Percentiles rank a stretch among this genome's conserved stretches.
phyloP scores from a whole-genome alignment of 768 basidiomycete species.

The Chalciporus piperatus region DNA sequence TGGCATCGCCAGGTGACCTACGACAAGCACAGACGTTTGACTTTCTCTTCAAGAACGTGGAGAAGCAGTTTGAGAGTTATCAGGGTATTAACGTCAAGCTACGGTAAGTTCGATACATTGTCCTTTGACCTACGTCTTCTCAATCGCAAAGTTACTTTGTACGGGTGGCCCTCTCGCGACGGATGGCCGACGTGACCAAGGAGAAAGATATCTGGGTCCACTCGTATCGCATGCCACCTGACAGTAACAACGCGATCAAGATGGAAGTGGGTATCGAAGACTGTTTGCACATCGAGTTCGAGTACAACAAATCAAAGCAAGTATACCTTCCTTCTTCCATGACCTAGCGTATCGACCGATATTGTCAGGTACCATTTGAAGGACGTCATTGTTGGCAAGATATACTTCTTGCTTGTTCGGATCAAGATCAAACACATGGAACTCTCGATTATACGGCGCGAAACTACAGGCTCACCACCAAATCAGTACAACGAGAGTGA shows the following conservation, averaged over 20 bases:
- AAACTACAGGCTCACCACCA: constrained; percentile 96
- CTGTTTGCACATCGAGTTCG: constrained; percentile 97
- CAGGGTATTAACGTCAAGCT: constrained; percentile 98
- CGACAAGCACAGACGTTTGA: constrained; percentile 94
- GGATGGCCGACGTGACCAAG: constrained; percentile 91
- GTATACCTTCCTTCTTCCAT: constrained; percentile 26
- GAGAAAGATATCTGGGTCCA: constrained; percentile 98
- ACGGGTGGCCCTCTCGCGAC: constrained; percentile 83
- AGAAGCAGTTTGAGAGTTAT: constrained; percentile 98
- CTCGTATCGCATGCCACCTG: constrained; percentile 97
- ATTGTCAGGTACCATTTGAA: constrained; percentile 87
- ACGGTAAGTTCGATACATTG: constrained; percentile 51
- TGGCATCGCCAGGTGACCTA: constrained; percentile 96
- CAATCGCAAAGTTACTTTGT: constrained; percentile 73
- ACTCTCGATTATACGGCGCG: constrained; percentile 93
- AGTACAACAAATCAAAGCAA: constrained; percentile 99
- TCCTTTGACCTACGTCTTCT: not conserved
- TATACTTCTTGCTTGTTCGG: constrained; percentile 96
- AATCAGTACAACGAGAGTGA: constrained; percentile 99
- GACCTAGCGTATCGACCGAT: not conserved
- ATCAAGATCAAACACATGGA: constrained; percentile 99
- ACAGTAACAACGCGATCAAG: constrained; percentile 97
- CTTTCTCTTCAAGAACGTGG: constrained; percentile 98
- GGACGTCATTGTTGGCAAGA: constrained; percentile 99
- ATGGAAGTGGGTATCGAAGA: constrained; percentile 99